Conservation (phyloP, 1,139 yeast species). For the Taiozyma sp. region DNA sequence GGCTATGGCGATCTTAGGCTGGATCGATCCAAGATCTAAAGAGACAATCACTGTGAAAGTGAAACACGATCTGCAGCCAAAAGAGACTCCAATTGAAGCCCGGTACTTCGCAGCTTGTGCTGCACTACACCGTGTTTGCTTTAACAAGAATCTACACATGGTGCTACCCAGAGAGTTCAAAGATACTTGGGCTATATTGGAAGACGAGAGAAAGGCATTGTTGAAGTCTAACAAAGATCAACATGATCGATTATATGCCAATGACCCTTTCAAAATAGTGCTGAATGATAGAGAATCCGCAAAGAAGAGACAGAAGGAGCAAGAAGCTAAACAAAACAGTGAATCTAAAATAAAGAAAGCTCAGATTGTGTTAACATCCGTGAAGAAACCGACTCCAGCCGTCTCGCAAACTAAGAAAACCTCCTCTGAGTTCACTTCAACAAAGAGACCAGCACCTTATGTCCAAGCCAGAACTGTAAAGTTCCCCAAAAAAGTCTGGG, state of each 20-base stretch:
- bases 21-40: slow-evolving; percentile 78
- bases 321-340: slow-evolving; percentile 32
- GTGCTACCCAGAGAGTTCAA: slow-evolving; percentile 81
- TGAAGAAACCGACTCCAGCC: slow-evolving; percentile 8
- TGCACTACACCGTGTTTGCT: slow-evolving; percentile 75
- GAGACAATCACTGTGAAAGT: slow-evolving; percentile 57
- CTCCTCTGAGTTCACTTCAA: neutral
- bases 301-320: slow-evolving; percentile 41
- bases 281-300: slow-evolving; percentile 47
- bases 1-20: slow-evolving; percentile 58
- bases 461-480: slow-evolving; percentile 17
- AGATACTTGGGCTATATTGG: slow-evolving; percentile 72
- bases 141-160: slow-evolving; percentile 80
- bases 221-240: slow-evolving; percentile 39
- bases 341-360: slow-evolving; percentile 32
- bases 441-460: neutral
- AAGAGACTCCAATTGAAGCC: slow-evolving; percentile 79
- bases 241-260: slow-evolving; percentile 51
- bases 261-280: slow-evolving; percentile 68
- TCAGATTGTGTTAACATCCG: slow-evolving; percentile 37
- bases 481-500: slow-evolving; percentile 66
- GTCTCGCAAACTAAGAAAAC: neutral
- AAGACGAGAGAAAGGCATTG: slow-evolving; percentile 45
- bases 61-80: slow-evolving; percentile 31
- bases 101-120: slow-evolving; percentile 88